These are phyloP conservation scores for Iberis amara DNA, from an alignment of 441 rosid species.

Conservation along the genomic window DNA sequence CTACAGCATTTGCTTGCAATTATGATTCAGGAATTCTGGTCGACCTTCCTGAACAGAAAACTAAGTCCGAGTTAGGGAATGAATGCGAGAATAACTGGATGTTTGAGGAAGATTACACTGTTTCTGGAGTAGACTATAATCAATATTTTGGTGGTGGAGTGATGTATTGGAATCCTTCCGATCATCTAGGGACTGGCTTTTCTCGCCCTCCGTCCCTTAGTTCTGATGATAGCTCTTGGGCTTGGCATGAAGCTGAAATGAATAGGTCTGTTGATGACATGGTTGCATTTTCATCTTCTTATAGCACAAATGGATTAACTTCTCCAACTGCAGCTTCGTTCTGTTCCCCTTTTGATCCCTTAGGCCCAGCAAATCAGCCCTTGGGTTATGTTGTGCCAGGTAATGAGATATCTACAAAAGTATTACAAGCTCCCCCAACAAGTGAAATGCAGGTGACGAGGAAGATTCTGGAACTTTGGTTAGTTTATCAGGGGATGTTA, in stretches of 20 bases:
- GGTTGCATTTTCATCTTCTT: conserved; percentile 96
- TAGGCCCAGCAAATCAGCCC: conserved; percentile 76
- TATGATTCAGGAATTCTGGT: conserved; percentile 65
- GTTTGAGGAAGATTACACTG: conserved; percentile 81
- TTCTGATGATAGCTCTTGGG: conserved; percentile 98
- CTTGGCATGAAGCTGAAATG: conserved; percentile 97
- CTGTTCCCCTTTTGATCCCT: conserved; percentile 84
- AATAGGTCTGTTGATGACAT: conserved; percentile 92
- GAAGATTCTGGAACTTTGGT: conserved; percentile 59
- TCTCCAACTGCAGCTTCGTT: conserved; percentile 90
- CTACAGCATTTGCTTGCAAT: conserved; percentile 61
- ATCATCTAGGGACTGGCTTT: conserved; percentile 74
- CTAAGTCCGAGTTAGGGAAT: conserved; percentile 48
- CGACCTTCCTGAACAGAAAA: conserved; percentile 61
- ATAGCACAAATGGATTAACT: conserved; percentile 86
- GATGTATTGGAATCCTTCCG: conserved; percentile 98
- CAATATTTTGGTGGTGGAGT: conserved; percentile 96
- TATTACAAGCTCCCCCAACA: conserved; percentile 53
- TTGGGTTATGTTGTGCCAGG: conserved; percentile 83
- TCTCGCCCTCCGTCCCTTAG: conserved; percentile 96
- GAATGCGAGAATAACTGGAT: conserved; percentile 82
- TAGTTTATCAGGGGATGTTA: conserved; percentile 58
- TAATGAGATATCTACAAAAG: conserved; percentile 70
- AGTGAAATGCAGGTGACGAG: conserved; percentile 61
- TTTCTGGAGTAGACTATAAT: conserved; percentile 86